A percentile compares a stretch with the other conserved stretches of the same genome.
These are phyloP conservation scores for Exophiala oligosperma DNA, from an alignment of 2,329 filamentous ascomycete species.

Conservation along the genomic window DNA sequence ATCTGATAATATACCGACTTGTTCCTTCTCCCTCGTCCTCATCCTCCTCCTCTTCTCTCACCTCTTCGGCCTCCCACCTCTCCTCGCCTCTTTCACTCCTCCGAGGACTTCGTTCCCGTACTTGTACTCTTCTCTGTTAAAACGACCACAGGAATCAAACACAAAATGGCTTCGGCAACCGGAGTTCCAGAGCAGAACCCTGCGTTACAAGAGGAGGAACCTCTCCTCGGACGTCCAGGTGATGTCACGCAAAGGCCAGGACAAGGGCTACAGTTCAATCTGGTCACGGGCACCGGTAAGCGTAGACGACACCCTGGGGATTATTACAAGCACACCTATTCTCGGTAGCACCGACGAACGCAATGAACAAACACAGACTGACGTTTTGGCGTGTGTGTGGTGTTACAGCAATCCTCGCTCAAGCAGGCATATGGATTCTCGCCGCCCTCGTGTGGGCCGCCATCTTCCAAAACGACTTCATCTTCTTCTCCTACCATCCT, in stretches of 20 bases:
- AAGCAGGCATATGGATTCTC: slow-evolving; percentile 75
- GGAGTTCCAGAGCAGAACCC: slow-evolving; percentile 60
- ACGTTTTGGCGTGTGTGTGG: slow-evolving; percentile 35
- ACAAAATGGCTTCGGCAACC: slow-evolving; percentile 66
- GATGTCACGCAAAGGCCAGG: slow-evolving; percentile 70
- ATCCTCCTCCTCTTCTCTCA: neutral
- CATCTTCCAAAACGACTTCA: slow-evolving; percentile 68
- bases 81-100: too few relatives aligned
- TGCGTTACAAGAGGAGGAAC: slow-evolving; percentile 61
- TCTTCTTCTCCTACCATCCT: slow-evolving; percentile 86
- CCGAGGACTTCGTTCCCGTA: neutral
- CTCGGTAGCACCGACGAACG: neutral
- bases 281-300: slow-evolving; percentile 65
- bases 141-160: slow-evolving; percentile 1
- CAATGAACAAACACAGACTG: neutral
- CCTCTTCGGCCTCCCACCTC: neutral
- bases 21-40: neutral
- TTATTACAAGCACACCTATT: neutral
- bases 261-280: slow-evolving; percentile 66
- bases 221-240: slow-evolving; percentile 68
- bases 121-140: neutral
- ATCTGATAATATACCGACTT: too few relatives aligned
- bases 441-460: slow-evolving; percentile 74
- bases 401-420: slow-evolving; percentile 71
- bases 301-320: too few relatives aligned